Base-by-base conservation (phyloP, 2,329 filamentous ascomycete genomes). In the Colletotrichum chrysophilum region DNA sequence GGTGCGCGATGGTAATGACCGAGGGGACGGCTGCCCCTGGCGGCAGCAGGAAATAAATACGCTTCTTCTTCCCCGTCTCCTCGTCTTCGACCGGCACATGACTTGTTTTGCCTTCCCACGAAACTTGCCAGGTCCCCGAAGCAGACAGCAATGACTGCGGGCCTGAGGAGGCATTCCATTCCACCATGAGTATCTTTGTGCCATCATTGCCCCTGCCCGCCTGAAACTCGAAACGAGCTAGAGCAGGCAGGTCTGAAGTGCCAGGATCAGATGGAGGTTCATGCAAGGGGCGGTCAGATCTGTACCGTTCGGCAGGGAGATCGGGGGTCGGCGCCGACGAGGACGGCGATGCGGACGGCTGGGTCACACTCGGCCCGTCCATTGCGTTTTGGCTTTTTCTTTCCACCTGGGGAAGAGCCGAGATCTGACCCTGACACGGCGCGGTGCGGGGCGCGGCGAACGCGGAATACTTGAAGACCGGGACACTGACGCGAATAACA, bases 101-200 rank as follows among this genome's bases (percentile, higher is more conserved):
- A 1, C 92, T 92, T 32, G 89, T 91, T 83, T 97, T 97, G 60
- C 94, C 94, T 56, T 96, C 92, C 95, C 96, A 98, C 3, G 92
- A 93, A 24, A 98, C 93, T 74, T 94, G 91, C 95, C 95, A 98
- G 75, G 83, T 82, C 78, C 79, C 62, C 76, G 67, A 43, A 26
- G 61, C 71, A 52, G 75, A 34, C 30, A 58, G 18, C 28, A 34
- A 28, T 21, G 55, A 36, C 28, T 43, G 18, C 18, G 30, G 9
- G 7, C 43, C 36, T 18, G 34, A 21, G 16, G 21, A 65, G 52
- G 85, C 83, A 82, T 95, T 92, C 96, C 96, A 98, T 84, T 98
- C 95, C 52, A 98, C 93, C 95, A 98, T 97, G 79, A 98, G 87
- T 77, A 98, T 93, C 87, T 98, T 98, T 77, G 95, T 97, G 55